Evolutionary conservation across 106 monocot species (phyloP), one percentile per base, ranked within the genome.

Genomic region (Dendrobium catenatum): DNA sequence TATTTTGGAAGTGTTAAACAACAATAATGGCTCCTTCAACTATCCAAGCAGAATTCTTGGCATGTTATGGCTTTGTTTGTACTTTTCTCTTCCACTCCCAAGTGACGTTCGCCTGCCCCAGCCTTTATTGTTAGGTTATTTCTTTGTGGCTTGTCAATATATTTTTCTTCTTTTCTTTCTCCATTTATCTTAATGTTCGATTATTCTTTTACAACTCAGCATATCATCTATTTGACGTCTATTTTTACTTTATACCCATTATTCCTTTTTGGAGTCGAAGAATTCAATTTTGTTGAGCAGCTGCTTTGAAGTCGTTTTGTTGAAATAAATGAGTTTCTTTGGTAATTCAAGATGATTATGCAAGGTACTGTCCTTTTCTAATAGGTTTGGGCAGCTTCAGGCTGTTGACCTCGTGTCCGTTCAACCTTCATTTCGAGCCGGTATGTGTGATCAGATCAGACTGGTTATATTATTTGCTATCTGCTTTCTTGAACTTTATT

Each of bases 351-450:
- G 10, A 76, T 49, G 10, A 49, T 27, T 42, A 42, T 76, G 76
- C 41, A 33, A 76, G 24, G 9, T 55, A 33, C 51, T 83, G 56
- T 86, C 16, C 56, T 54, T 46, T 41, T 13, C 44, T 82, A 27
- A 80, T 79, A 96, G 96, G 96, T 94, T 96, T 82, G 96, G 96
- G 54, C 94, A 94, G 84, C 96, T 96, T 73, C 94, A 94, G 79
- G 87, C 84, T 37, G 85, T 96, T 43, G 77, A 96, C 81, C 92
- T 94, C 68, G 85, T 89, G 55, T 85, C 68, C 42, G 58, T 92
- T 77, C 85, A 94, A 70, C 92, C 94, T 81, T 92, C 96, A 75
- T 83, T 94, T 82, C 94, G 94, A 83, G 94, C 92, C 79, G 90
- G 96, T 92, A 82, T 46, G 55, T 27, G 67, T 27, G 51, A 73